Evolutionary conservation across 176 grass and related monocot genomes (phyloP).

Genomic region (Paspalum vaginatum): DNA sequence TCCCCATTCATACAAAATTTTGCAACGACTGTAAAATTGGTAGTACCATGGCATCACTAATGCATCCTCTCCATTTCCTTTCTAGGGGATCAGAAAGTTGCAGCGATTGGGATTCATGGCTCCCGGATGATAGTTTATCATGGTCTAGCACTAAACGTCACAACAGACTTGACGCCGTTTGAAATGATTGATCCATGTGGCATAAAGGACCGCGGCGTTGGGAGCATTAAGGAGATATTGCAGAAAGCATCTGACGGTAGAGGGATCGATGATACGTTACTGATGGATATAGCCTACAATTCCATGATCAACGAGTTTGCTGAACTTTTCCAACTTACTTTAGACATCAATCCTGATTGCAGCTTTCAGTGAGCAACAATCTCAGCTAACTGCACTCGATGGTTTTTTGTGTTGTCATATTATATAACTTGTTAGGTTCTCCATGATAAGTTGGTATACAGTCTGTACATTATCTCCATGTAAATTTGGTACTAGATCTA

Average conservation of each 20-base stretch:
- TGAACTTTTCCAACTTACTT: slow-evolving; percentile 63
- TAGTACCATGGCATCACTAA: neutral
- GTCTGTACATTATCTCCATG: too few species aligned
- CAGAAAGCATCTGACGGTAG: neutral
- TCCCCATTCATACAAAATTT: neutral
- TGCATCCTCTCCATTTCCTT: slow-evolving; percentile 25
- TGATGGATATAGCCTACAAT: slow-evolving; percentile 58
- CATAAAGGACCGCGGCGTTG: slow-evolving; percentile 40
- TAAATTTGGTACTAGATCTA: too few species aligned
- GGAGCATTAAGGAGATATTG: slow-evolving; percentile 66
- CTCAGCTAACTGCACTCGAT: too few species aligned
- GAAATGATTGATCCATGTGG: slow-evolving; percentile 55
- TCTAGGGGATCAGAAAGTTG: slow-evolving; percentile 72
- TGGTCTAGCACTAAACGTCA: slow-evolving; percentile 77
- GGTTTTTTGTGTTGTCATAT: too few species aligned
- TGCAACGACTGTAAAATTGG: neutral
- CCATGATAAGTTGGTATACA: too few species aligned
- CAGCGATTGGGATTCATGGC: slow-evolving; percentile 68
- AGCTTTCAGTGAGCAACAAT: too few species aligned
- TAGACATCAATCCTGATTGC: slow-evolving; percentile 37
- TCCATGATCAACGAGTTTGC: slow-evolving; percentile 66
- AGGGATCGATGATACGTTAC: slow-evolving; percentile 34
- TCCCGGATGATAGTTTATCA: slow-evolving; percentile 70
- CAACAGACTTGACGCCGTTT: slow-evolving; percentile 63
- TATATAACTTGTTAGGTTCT: too few species aligned